Evolutionary conservation across 2,329 filamentous ascomycete genomes (phyloP).

Genomic region (Myriosclerotinia scirpicola): DNA sequence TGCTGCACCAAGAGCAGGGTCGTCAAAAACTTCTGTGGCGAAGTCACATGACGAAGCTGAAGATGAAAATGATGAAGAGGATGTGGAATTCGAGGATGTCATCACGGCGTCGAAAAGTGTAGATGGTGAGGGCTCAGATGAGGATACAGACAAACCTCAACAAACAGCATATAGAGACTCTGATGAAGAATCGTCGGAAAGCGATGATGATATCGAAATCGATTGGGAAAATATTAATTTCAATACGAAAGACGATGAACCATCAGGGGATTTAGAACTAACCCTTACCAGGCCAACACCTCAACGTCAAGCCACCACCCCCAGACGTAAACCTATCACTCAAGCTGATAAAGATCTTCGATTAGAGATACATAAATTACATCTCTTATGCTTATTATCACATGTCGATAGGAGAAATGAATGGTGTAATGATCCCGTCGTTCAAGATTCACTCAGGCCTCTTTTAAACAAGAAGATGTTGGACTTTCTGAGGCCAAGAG

Average conservation of each 20-base stretch:
- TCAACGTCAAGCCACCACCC: constrained; percentile 24
- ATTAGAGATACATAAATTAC: constrained; percentile 79
- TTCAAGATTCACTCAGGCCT: constrained; percentile 65
- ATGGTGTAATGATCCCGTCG: constrained; percentile 79
- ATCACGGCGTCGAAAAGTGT: constrained; percentile 20
- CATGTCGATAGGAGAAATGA: constrained; percentile 76
- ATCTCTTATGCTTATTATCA: constrained; percentile 78
- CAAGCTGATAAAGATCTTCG: constrained; percentile 57
- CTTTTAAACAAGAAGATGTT: constrained; percentile 66
- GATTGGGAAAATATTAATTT: constrained; percentile 63
- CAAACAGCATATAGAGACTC: constrained; percentile 48
- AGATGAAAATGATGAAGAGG: constrained; percentile 36
- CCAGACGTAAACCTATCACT: constrained; percentile 50
- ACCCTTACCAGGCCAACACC: constrained; percentile 36
- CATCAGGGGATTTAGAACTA: constrained; percentile 40
- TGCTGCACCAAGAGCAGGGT: constrained; percentile 24
- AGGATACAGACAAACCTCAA: constrained; percentile 31
- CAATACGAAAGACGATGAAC: constrained; percentile 38
- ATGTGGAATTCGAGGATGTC: constrained; percentile 40
- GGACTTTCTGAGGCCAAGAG: constrained; percentile 66
- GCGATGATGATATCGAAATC: constrained; percentile 49
- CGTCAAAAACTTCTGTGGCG: constrained; percentile 21
- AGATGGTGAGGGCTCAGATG: neutral
- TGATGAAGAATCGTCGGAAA: constrained; percentile 54
- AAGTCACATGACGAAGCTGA: constrained; percentile 29